Percentiles rank a stretch among this genome's conserved stretches.
These are phyloP conservation scores for Arthrobotrys sphaeroides DNA, from an alignment of 2,329 filamentous ascomycete species.

Conservation along the genomic window DNA sequence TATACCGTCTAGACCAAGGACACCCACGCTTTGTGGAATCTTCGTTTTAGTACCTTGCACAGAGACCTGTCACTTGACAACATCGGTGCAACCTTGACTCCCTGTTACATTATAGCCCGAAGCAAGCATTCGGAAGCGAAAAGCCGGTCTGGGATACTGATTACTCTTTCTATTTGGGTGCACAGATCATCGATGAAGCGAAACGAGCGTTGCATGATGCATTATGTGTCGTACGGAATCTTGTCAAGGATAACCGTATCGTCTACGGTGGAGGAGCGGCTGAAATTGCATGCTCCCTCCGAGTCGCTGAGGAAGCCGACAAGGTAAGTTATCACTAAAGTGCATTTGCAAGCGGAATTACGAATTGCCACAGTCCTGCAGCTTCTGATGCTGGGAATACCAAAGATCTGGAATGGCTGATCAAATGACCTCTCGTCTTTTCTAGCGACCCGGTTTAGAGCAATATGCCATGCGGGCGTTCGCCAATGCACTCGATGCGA, in stretches of 20 bases:
- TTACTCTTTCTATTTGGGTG: constrained; percentile 18
- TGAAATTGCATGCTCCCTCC: constrained; percentile 95
- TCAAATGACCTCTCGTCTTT: constrained; percentile 44
- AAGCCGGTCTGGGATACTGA: constrained; percentile 24
- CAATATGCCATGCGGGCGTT: constrained; percentile 99
- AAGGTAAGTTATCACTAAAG: constrained; percentile 65
- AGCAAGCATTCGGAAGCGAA: constrained; percentile 36
- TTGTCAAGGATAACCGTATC: constrained; percentile 94
- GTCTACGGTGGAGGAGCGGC: constrained; percentile 97
- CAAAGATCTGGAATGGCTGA: constrained; percentile 53
- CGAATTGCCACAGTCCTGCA: constrained; percentile 30
- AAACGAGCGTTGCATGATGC: constrained; percentile 97
- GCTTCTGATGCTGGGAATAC: constrained; percentile 39
- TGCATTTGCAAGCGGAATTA: constrained; percentile 27
- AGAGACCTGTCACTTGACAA: constrained; percentile 52
- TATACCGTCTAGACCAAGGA: constrained; percentile 3
- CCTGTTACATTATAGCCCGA: constrained; percentile 30
- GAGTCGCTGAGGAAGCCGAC: constrained; percentile 92
- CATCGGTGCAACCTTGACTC: constrained; percentile 35
- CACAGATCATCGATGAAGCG: constrained; percentile 95
- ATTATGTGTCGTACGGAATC: constrained; percentile 94
- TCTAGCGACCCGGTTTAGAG: constrained; percentile 87
- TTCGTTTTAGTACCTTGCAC: constrained; percentile 9
- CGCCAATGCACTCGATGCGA: constrained; percentile 87
- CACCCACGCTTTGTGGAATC: constrained; percentile 14